Conservation (phyloP, 352 stramenopile genomes). For the Blastocystis sp. region DNA sequence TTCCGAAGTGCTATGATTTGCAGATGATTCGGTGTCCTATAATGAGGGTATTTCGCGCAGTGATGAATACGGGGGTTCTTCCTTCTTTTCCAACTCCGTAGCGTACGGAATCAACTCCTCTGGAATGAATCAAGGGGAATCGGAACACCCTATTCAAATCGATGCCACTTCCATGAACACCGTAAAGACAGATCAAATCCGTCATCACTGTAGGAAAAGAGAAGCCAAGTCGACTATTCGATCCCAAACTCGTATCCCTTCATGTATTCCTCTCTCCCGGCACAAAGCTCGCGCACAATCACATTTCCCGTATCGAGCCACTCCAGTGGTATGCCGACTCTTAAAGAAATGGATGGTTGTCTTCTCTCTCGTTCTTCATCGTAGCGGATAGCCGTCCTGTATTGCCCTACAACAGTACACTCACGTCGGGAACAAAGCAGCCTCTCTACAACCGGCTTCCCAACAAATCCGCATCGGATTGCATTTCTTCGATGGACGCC, state of each 20-base stretch:
- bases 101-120: background rate
- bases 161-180: background rate
- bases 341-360: background rate
- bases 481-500: background rate
- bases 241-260: background rate
- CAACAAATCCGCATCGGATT: background rate
- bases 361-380: background rate
- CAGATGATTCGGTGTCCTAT: conserved; percentile 38
- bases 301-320: background rate
- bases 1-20: background rate
- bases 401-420: background rate
- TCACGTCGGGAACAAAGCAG: background rate
- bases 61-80: background rate
- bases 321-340: background rate
- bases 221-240: background rate
- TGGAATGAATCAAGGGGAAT: background rate
- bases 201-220: background rate
- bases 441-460: background rate
- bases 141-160: background rate
- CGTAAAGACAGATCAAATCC: background rate
- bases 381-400: background rate
- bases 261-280: background rate
- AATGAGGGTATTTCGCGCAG: background rate
- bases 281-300: background rate
- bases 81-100: background rate